Evolutionary conservation across 805 yeast genomes (phyloP), one percentile per base, ranked within the genome.

Genomic region (Jamesozyma spencerorum): DNA sequence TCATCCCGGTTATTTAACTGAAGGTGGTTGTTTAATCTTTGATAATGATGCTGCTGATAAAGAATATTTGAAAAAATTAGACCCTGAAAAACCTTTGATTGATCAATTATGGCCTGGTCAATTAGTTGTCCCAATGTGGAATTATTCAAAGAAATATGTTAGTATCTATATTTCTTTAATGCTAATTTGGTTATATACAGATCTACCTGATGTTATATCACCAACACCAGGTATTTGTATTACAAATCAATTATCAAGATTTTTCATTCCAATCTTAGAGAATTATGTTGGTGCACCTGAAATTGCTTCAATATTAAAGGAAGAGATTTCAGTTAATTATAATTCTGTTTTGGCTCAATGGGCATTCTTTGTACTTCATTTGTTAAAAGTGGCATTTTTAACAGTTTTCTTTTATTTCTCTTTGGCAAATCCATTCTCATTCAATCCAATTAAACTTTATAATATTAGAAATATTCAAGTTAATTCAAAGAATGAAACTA

Each of bases 191-290:
- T 72, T 92, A 44, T 92, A 88, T 62, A 79, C 95, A 1, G 97
- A 92, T 65, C 71, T 92, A 58, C 98, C 98, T 2, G 95, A 86
- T 55, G 73, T 69, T 51, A 68, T 86, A 40, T 75, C 88, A 28
- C 97, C 97, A 36, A 90, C 97, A 3, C 97, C 97, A 0, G 96
- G 96, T 18, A 72, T 79, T 42, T 82, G 88, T 48, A 64, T 86
- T 42, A 81, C 94, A 10, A 81, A 78, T 52, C 75, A 77, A 49
- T 42, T 77, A 20, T 63, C 72, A 5, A 63, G 54, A 40, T 44
- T 49, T 19, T 18, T 66, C 2, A 52, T 70, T 19, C 58, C 58
- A 11, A 47, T 53, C 18, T 36, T 51, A 29, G 57, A 55, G 4
- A 42, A 44, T 18, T 14, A 41, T 17, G 62, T 74, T 5, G n/a